phyloP scores from a whole-genome alignment of 345 rosid species.

The Citrus inodora region DNA sequence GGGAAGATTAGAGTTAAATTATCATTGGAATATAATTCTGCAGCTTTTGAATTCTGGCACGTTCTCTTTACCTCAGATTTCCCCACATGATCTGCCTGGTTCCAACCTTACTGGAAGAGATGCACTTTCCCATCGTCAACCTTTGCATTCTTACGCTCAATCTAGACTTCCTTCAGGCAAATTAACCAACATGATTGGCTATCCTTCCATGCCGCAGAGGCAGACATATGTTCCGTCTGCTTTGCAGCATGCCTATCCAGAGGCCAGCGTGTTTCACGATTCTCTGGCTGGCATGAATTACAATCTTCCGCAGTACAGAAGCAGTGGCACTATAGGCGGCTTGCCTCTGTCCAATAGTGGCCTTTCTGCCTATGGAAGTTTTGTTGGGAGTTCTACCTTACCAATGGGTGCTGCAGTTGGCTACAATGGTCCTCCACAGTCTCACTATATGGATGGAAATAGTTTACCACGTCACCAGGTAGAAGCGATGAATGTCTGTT shows the following conservation, averaged over 20 bases:
- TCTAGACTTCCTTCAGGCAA: constrained; percentile 13
- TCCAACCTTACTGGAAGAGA: constrained; percentile 10
- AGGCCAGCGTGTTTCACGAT: constrained; percentile 18
- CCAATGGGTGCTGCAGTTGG: constrained; percentile 13
- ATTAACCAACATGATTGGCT: constrained; percentile 11
- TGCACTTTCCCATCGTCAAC: constrained; percentile 13
- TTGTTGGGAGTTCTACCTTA: constrained; percentile 17
- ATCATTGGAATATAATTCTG: background rate
- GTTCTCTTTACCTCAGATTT: constrained; percentile 12
- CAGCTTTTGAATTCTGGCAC: constrained; percentile 26
- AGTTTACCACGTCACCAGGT: constrained; percentile 31
- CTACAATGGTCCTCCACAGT: constrained; percentile 15
- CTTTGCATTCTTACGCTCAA: constrained; percentile 16
- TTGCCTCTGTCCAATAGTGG: constrained; percentile 18
- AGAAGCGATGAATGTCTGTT: background rate
- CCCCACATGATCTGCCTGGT: constrained; percentile 16
- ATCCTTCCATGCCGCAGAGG: constrained; percentile 19
- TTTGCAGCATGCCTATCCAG: constrained; percentile 24
- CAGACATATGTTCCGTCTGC: constrained; percentile 20
- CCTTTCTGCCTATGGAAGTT: constrained; percentile 27
- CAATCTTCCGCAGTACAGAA: constrained; percentile 9
- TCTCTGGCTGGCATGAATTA: constrained; percentile 24
- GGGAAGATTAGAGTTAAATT: background rate
- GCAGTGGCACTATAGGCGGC: constrained; percentile 16
- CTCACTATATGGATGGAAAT: constrained; percentile 21